These are phyloP conservation scores for Trichoderma semiorbis DNA, from an alignment of 2,329 filamentous ascomycete species.

Conservation along the genomic window DNA sequence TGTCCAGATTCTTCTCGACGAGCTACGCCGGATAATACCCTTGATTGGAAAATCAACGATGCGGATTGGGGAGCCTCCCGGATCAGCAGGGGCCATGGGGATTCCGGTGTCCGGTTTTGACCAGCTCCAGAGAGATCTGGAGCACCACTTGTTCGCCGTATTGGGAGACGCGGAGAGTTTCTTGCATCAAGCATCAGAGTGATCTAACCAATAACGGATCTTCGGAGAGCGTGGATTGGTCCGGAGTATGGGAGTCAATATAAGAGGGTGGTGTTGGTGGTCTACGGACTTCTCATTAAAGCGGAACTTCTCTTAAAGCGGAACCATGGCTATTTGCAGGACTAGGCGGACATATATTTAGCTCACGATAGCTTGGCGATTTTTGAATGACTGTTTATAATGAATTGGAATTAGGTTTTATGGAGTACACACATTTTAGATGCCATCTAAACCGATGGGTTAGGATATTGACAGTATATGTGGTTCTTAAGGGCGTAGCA, in stretches of 20 bases:
- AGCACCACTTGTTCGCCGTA: background rate
- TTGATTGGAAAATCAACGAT: background rate
- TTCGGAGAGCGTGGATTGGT: background rate
- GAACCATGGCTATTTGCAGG: background rate
- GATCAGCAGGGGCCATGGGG: background rate
- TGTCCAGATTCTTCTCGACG: background rate
- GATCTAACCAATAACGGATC: background rate
- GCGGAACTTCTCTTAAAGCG: background rate
- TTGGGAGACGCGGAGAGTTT: background rate
- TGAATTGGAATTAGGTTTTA: background rate
- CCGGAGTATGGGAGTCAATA: background rate
- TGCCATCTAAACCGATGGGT: background rate
- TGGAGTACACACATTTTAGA: background rate
- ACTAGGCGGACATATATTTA: background rate
- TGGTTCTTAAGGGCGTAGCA: background rate
- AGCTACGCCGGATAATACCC: background rate
- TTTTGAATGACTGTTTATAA: background rate
- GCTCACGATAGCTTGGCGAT: background rate
- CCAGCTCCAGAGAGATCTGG: background rate
- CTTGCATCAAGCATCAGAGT: background rate
- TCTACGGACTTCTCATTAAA: background rate
- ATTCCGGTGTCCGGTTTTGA: background rate
- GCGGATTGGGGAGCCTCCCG: background rate
- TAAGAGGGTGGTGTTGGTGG: background rate
- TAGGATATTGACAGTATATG: background rate